Evolutionary conservation across 768 basidiomycete species (phyloP).

Genomic region (Baorangia bicolor): DNA sequence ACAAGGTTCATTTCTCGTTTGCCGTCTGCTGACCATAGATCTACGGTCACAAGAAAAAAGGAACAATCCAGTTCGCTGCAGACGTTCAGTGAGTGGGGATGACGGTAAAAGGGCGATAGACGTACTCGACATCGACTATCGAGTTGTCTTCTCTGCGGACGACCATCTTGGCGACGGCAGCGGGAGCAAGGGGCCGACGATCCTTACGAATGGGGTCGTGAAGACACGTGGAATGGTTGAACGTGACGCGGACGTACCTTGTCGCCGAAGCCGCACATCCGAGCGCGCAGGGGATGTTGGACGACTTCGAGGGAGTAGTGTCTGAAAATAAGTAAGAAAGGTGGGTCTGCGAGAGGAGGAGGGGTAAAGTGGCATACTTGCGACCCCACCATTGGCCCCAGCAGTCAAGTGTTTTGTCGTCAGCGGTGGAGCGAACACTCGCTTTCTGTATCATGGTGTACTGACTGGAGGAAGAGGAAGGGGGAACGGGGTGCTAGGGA

Average conservation of each 20-base stretch:
- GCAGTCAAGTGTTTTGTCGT: constrained; percentile 49
- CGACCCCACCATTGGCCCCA: constrained; percentile 73
- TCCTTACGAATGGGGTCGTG: constrained; percentile 51
- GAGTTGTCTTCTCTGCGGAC: constrained; percentile 66
- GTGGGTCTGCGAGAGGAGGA: not conserved
- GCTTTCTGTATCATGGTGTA: constrained; percentile 65
- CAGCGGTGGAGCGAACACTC: not conserved
- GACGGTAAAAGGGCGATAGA: constrained; percentile 9
- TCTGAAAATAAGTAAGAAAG: constrained; percentile 37
- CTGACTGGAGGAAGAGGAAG: not conserved
- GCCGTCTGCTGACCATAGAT: constrained; percentile 85
- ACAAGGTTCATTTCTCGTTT: constrained; percentile 87
- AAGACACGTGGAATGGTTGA: constrained; percentile 4
- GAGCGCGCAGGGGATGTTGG: constrained; percentile 85
- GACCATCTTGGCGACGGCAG: constrained; percentile 83
- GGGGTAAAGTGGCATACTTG: constrained; percentile 44
- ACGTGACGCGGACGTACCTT: constrained; percentile 55
- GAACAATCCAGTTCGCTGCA: constrained; percentile 79
- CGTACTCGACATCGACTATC: constrained; percentile 75
- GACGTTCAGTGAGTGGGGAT: constrained; percentile 1
- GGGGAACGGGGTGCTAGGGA: not conserved
- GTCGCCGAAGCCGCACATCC: constrained; percentile 97
- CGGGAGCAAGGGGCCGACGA: constrained; percentile 88
- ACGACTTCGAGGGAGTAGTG: constrained; percentile 82
- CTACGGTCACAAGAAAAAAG: constrained; percentile 90